Evolutionary conservation across 1,139 yeast species (phyloP).

Genomic region (Meyerozyma carpophila): DNA sequence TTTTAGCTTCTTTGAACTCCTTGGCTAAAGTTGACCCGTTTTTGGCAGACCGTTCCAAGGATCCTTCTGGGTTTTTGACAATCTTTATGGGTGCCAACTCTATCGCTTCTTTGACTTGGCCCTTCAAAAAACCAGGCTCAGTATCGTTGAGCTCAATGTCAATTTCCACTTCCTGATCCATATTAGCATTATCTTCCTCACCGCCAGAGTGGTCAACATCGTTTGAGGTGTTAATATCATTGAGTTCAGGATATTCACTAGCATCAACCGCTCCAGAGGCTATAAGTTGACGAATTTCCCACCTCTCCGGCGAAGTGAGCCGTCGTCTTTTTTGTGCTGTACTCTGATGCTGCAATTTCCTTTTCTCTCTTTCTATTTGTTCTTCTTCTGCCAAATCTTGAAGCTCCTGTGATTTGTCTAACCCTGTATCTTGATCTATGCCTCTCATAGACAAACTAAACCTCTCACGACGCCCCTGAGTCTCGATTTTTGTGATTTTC

Average conservation of each 20-base stretch:
- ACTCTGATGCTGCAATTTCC: constrained; percentile 10
- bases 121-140: constrained; percentile 69
- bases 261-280: constrained; percentile 73
- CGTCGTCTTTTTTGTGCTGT: constrained; percentile 26
- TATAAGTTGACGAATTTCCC: constrained; percentile 82
- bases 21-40: constrained; percentile 68
- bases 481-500: constrained; percentile 46
- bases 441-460: constrained; percentile 60
- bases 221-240: constrained; percentile 37
- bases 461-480: constrained; percentile 2
- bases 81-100: constrained; percentile 52
- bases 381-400: not conserved
- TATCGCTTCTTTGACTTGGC: constrained; percentile 38
- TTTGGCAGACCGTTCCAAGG: constrained; percentile 70
- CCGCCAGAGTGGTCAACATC: constrained; percentile 8
- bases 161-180: constrained; percentile 49
- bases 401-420: constrained; percentile 24
- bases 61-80: constrained; percentile 71
- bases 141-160: constrained; percentile 70
- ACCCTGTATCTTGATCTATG: constrained; percentile 70
- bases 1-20: constrained; percentile 58
- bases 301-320: constrained; percentile 78
- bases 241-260: constrained; percentile 69
- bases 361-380: constrained; percentile 9
- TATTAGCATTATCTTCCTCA: constrained; percentile 18